Evolutionary conservation across 441 rosid genomes (phyloP).

Genomic region (Erodium moschatum): DNA sequence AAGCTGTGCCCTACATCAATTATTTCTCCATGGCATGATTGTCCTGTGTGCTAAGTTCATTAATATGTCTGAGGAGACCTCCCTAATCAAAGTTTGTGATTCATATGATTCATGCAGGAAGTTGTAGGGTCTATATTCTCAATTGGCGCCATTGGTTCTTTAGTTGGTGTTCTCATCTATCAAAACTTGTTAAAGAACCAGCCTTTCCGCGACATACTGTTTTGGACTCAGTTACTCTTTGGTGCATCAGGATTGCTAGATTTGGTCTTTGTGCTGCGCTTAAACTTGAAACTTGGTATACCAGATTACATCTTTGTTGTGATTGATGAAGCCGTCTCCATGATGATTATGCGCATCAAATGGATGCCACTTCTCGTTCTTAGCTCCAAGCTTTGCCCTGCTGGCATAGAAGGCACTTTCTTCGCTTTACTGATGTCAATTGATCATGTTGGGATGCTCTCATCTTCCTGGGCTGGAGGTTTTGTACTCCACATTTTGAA

Average conservation of each 20-base stretch:
- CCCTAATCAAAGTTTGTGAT: conserved; percentile 6
- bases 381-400: conserved; percentile 87
- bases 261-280: conserved; percentile 62
- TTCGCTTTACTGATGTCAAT: conserved; percentile 94
- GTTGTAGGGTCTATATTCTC: conserved; percentile 76
- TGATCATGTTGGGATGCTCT: conserved; percentile 63
- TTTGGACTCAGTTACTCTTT: conserved; percentile 76
- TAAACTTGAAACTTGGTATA: conserved; percentile 59
- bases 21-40: neutral
- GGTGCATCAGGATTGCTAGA: conserved; percentile 90
- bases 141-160: conserved; percentile 67
- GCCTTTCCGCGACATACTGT: conserved; percentile 53
- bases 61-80: neutral
- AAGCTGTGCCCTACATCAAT: neutral
- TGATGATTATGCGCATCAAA: conserved; percentile 57
- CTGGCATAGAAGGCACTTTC: conserved; percentile 94
- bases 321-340: conserved; percentile 60
- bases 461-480: conserved; percentile 89
- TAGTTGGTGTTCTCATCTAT: conserved; percentile 65
- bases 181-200: conserved; percentile 61
- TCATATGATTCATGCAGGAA: conserved; percentile 46
- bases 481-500: conserved; percentile 53
- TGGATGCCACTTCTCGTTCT: conserved; percentile 98
- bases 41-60: neutral
- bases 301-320: conserved; percentile 75